Evolutionary conservation across 2,329 filamentous ascomycete genomes (phyloP).

Genomic region (Aspergillus sp.): DNA sequence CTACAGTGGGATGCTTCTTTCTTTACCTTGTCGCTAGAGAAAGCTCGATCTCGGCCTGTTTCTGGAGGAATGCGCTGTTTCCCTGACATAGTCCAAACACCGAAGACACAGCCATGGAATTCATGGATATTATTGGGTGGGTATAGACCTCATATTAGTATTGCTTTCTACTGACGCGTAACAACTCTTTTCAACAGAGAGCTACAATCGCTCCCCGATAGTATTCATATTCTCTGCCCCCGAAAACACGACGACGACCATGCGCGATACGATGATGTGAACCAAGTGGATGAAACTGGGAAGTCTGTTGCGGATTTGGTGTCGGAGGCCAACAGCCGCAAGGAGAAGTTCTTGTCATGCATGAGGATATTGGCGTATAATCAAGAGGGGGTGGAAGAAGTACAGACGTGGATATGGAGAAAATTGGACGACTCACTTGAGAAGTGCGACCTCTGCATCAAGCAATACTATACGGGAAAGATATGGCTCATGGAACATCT

Average conservation of each 20-base stretch:
- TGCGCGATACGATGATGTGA: slow-evolving; percentile 63
- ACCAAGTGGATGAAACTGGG: slow-evolving; percentile 51
- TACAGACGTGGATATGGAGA: slow-evolving; percentile 61
- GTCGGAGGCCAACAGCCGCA: slow-evolving; percentile 56
- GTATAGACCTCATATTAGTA: slow-evolving; percentile 14
- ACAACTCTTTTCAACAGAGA: slow-evolving; percentile 35
- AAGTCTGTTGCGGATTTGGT: slow-evolving; percentile 49
- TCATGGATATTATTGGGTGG: slow-evolving; percentile 47
- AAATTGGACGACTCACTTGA: slow-evolving; percentile 62
- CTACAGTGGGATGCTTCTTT: not conserved
- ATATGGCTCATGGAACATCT: slow-evolving; percentile 64
- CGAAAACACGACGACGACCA: slow-evolving; percentile 63
- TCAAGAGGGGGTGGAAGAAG: slow-evolving; percentile 60
- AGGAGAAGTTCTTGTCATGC: slow-evolving; percentile 66
- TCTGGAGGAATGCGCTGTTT: slow-evolving; percentile 22
- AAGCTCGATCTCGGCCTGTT: not conserved
- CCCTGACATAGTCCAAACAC: not conserved
- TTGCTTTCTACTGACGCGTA: not conserved
- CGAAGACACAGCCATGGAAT: slow-evolving; percentile 37
- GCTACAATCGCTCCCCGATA: slow-evolving; percentile 46
- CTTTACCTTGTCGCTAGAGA: not conserved
- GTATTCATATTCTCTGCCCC: slow-evolving; percentile 69
- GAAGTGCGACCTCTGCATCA: slow-evolving; percentile 69
- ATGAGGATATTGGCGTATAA: slow-evolving; percentile 70
- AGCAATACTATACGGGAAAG: slow-evolving; percentile 72